Percentiles rank a stretch among this genome's conserved stretches.
These are phyloP conservation scores for Tetrapisispora arboricola DNA, from an alignment of 805 yeast species.

Conservation along the genomic window DNA sequence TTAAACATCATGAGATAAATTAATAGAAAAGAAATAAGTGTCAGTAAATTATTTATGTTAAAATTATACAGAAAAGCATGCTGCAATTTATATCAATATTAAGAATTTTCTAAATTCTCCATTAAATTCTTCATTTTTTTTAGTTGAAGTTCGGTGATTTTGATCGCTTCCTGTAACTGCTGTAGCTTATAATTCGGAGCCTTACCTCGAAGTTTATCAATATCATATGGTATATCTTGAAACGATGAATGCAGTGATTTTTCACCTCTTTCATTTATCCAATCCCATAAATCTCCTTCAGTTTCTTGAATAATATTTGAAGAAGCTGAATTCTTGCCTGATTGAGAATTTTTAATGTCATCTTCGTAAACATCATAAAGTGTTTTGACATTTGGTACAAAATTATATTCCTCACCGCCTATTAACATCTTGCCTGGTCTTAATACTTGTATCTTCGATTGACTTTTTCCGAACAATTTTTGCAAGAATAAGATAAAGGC, in stretches of 20 bases:
- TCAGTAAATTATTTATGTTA: no score
- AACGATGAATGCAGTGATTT: constrained; percentile 3
- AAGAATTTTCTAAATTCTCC: constrained; percentile 3
- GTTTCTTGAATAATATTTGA: constrained; percentile 31
- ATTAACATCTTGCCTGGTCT: constrained; percentile 23
- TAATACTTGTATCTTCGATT: constrained; percentile 10
- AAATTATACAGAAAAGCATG: no score
- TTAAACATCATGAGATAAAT: no score
- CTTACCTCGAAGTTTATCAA: constrained; percentile 1
- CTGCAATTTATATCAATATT: background rate
- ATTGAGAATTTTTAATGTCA: constrained; percentile 10
- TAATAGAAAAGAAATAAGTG: no score
- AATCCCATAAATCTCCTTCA: constrained; percentile 60
- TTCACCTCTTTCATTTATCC: constrained; percentile 45
- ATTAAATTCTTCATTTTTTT: constrained; percentile 17
- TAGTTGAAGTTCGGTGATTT: constrained; percentile 20
- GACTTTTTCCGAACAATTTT: constrained; percentile 2
- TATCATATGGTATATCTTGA: background rate
- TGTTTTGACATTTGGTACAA: constrained; percentile 34
- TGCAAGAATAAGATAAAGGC: constrained; percentile 8
- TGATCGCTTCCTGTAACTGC: constrained; percentile 19
- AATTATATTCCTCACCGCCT: constrained; percentile 30
- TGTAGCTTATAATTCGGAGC: constrained; percentile 14
- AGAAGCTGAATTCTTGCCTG: constrained; percentile 7
- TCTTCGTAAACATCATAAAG: constrained; percentile 24